Evolutionary conservation across 2,329 filamentous ascomycete species (phyloP).

Genomic region (Claviceps fusiformis): DNA sequence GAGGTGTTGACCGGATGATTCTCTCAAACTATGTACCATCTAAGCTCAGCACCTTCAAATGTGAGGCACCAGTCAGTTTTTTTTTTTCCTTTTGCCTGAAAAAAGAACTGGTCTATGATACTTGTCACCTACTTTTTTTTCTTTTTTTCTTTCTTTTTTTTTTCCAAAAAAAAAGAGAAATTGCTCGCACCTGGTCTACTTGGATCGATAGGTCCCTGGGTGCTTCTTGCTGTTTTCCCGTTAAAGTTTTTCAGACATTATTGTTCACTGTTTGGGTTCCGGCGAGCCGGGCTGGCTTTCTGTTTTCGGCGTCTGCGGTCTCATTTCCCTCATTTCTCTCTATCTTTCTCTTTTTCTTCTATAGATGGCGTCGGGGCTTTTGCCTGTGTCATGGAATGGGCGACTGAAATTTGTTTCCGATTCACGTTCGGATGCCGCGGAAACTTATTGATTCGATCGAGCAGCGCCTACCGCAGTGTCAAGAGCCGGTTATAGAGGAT

Average conservation of each 20-base stretch:
- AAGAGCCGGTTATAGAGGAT: not conserved
- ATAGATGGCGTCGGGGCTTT: not conserved
- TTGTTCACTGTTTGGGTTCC: slow-evolving; percentile 12
- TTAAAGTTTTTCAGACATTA: slow-evolving; percentile 12
- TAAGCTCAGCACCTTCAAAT: not conserved
- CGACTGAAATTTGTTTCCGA: not conserved
- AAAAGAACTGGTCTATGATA: too few relatives aligned
- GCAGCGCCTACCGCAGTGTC: not conserved
- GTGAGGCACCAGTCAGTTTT: not conserved
- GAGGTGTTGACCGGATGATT: not conserved
- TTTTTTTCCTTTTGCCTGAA: not conserved
- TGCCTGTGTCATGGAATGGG: not conserved
- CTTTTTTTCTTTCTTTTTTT: not conserved
- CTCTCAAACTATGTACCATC: not conserved
- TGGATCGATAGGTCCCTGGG: slow-evolving; percentile 12
- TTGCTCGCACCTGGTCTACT: not conserved
- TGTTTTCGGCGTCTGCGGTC: slow-evolving; percentile 7
- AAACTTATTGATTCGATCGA: not conserved
- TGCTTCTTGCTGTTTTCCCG: slow-evolving; percentile 13
- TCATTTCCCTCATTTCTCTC: not conserved
- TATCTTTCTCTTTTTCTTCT: not conserved
- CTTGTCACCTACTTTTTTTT: not conserved
- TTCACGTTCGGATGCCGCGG: not conserved
- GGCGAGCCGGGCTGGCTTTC: slow-evolving; percentile 14
- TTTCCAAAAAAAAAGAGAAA: not conserved